These are phyloP conservation scores for Yamadazyma friedrichii DNA, from an alignment of 1,139 yeast species.

Conservation along the genomic window DNA sequence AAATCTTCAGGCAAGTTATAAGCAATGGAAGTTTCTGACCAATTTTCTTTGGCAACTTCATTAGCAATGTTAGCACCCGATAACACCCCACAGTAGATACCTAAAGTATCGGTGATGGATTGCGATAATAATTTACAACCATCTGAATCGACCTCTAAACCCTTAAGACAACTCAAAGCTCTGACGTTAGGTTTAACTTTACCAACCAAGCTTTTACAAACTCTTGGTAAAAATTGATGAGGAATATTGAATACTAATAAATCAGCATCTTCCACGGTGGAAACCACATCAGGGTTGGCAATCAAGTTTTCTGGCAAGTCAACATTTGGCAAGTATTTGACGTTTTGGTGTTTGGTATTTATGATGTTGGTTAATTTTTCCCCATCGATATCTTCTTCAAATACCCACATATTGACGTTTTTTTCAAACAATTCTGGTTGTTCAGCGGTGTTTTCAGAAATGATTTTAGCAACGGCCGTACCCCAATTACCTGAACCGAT, in stretches of 20 bases:
- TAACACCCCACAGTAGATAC: slow-evolving; percentile 88
- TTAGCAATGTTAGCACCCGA: slow-evolving; percentile 95
- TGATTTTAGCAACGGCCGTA: slow-evolving; percentile 90
- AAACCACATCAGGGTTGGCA: slow-evolving; percentile 80
- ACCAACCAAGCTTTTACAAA: slow-evolving; percentile 74
- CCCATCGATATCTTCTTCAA: slow-evolving; percentile 73
- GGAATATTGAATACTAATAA: slow-evolving; percentile 88
- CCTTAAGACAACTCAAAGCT: slow-evolving; percentile 92
- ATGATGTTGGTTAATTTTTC: slow-evolving; percentile 80
- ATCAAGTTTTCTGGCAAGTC: slow-evolving; percentile 74
- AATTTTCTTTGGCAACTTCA: slow-evolving; percentile 89
- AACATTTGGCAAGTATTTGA: slow-evolving; percentile 81
- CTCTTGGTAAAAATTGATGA: slow-evolving; percentile 81
- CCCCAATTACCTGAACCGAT: slow-evolving; percentile 92
- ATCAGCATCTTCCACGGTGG: slow-evolving; percentile 75
- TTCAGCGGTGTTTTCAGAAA: slow-evolving; percentile 78
- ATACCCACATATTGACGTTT: slow-evolving; percentile 92
- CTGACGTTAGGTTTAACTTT: slow-evolving; percentile 65
- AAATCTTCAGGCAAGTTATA: slow-evolving; percentile 70
- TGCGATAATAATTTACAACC: slow-evolving; percentile 81
- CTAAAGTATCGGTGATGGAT: slow-evolving; percentile 71
- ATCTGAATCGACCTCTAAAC: slow-evolving; percentile 76
- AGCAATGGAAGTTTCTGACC: slow-evolving; percentile 95
- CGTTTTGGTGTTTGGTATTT: slow-evolving; percentile 84
- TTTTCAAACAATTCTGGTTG: slow-evolving; percentile 66